Evolutionary conservation across 176 grass and related monocot genomes (phyloP), one percentile per base, ranked within the genome.

Genomic region (Musa acuminata): DNA sequence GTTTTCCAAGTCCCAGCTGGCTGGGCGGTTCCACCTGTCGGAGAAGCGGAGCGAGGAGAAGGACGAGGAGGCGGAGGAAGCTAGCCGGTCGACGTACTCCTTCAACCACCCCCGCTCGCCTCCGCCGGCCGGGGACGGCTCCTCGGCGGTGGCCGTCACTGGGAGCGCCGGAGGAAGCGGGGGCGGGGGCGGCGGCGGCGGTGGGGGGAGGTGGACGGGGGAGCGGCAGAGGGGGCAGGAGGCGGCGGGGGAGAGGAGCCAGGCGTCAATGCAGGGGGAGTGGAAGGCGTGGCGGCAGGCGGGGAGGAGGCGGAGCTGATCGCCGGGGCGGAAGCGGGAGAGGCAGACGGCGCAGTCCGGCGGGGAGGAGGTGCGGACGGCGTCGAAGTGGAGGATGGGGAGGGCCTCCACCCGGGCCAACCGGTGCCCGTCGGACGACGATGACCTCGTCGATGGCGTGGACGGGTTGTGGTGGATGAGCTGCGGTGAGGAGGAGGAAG

Each of bases 161-260:
- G 24, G 78, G 74, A 59, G 86, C 82, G 20, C 81, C 82, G 10
- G 86, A 77, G 86, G 83, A 80, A 2, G 78, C 73, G 78, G 82
- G 80, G n/a, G n/a, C n/a, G n/a, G n/a, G n/a, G 70, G 49, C 64
- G 52, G 43, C n/a, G 51, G 13, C 2, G 49, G 17, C 26, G 26
- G 26, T 27, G 26, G 1, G 2, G 49, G 23, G 8, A 51, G 57
- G 1, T 20, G 58, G 75, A 8, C 0, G 20, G 53, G 77, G 59
- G 83, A 64, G 77, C 13, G 77, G 49, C 11, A 63, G 35, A 65
- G 71, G 55, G 76, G 5, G 77, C 9, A 17, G 51, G 29, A 1
- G 72, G 26, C 6, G 0, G 74, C 19, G 9, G 19, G 80, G 5
- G 64, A 2, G 51, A 55, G 78, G 23, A 53, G 58, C 16, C 72